Evolutionary conservation across 805 yeast genomes (phyloP).

Genomic region (Wickerhamiella occidentalis): DNA sequence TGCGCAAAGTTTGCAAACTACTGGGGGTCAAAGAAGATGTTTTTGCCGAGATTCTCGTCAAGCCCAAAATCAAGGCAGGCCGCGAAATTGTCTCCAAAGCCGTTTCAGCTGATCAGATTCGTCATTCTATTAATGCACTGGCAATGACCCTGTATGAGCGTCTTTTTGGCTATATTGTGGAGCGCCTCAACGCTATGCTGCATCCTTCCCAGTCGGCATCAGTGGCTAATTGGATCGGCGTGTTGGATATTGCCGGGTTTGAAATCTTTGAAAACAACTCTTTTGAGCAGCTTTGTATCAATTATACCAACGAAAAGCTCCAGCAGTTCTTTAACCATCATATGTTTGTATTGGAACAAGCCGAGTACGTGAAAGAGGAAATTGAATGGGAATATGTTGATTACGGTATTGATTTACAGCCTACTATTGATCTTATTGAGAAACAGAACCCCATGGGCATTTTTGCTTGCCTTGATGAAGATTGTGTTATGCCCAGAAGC

Average conservation of each 20-base stretch:
- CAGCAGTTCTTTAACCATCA: constrained; percentile 96
- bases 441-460: constrained; percentile 63
- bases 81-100: constrained; percentile 72
- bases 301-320: constrained; percentile 88
- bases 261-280: constrained; percentile 93
- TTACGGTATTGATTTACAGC: constrained; percentile 88
- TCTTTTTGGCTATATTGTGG: constrained; percentile 65
- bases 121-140: constrained; percentile 70
- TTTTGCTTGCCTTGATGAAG: constrained; percentile 81
- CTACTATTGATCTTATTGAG: constrained; percentile 87
- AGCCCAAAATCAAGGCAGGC: constrained; percentile 86
- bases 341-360: constrained; percentile 94
- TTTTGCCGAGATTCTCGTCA: constrained; percentile 48
- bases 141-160: constrained; percentile 80
- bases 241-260: constrained; percentile 93
- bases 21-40: constrained; percentile 50
- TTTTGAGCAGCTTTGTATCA: constrained; percentile 93
- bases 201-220: constrained; percentile 31
- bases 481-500: constrained; percentile 87
- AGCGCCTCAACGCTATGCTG: constrained; percentile 59
- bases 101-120: constrained; percentile 67
- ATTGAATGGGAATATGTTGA: constrained; percentile 91
- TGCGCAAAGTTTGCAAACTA: constrained; percentile 43
- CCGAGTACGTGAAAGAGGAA: constrained; percentile 85
- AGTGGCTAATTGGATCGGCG: constrained; percentile 51